phyloP scores from a whole-genome alignment of 176 grass and related monocot genomes.

The Oryza meyeriana region DNA sequence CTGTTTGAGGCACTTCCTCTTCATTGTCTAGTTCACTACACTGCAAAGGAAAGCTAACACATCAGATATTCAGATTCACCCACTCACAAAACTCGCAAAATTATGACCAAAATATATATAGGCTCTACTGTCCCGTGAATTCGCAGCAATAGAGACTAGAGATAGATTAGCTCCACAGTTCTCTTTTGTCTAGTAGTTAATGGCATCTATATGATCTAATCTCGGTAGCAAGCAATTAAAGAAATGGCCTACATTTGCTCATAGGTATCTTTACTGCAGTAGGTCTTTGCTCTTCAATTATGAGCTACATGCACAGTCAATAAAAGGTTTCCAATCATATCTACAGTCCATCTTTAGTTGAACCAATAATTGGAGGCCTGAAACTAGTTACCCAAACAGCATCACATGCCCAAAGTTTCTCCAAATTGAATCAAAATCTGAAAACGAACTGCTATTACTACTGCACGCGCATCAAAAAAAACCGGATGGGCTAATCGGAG shows the following conservation, averaged over 20 bases:
- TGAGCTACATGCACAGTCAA: background rate
- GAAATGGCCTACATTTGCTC: conserved; percentile 1
- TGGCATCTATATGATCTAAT: background rate
- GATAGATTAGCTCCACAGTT: background rate
- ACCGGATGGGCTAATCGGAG: background rate
- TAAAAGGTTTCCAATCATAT: conserved; percentile 27
- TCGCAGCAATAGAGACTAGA: background rate
- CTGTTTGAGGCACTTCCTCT: background rate
- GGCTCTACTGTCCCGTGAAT: background rate
- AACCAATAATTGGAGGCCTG: conserved; percentile 19
- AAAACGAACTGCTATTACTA: background rate
- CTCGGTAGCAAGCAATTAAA: background rate
- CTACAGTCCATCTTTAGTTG: conserved; percentile 9
- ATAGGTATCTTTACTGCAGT: background rate
- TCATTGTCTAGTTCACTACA: conserved; percentile 12
- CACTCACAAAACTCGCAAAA: background rate
- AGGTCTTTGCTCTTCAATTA: conserved; percentile 19
- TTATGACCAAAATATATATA: background rate
- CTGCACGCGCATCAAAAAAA: background rate
- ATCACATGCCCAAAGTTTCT: conserved; percentile 11
- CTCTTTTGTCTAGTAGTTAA: background rate
- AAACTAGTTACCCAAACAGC: conserved; percentile 18
- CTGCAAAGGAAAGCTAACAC: conserved; percentile 21
- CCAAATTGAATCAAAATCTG: conserved; percentile 8
- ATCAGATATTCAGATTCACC: conserved; percentile 23